Percentiles rank a stretch among this genome's conserved stretches.
Conservation (phyloP, 2,329 filamentous ascomycete species). For the Penicillium sp. region DNA sequence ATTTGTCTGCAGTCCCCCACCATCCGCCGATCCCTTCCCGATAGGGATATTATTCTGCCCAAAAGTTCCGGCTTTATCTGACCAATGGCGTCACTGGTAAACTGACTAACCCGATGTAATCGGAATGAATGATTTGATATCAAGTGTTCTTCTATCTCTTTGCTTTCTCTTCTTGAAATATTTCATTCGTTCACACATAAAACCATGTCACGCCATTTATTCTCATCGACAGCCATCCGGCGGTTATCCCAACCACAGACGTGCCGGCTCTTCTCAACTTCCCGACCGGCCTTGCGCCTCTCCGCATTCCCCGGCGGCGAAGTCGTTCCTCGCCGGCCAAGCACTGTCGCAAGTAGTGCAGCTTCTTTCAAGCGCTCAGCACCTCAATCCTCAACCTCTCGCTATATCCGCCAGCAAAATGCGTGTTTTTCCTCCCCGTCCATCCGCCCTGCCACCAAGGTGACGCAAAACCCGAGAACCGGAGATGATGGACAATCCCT, state of each 20-base stretch:
- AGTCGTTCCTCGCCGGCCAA: constrained; percentile 21
- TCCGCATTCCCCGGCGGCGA: constrained; percentile 33
- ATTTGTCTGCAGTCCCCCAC: constrained; percentile 14
- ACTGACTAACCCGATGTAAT: constrained; percentile 33
- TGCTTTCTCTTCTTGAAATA: background rate
- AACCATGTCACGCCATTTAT: constrained; percentile 33
- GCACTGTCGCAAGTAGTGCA: constrained; percentile 1
- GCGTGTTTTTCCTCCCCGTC: constrained; percentile 39
- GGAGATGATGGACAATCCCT: constrained; percentile 86
- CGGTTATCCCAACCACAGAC: constrained; percentile 24
- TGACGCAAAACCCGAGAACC: constrained; percentile 65
- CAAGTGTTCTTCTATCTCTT: constrained; percentile 19
- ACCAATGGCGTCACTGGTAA: constrained; percentile 33
- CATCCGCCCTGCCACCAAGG: constrained; percentile 42
- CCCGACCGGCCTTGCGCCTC: constrained; percentile 26
- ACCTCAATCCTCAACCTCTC: background rate
- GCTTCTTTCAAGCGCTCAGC: background rate
- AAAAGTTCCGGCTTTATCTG: constrained; percentile 18
- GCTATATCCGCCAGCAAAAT: constrained; percentile 21
- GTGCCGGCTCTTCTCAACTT: constrained; percentile 25
- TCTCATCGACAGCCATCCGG: constrained; percentile 26
- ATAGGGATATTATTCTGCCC: constrained; percentile 29
- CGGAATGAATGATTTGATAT: constrained; percentile 23
- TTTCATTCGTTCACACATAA: constrained; percentile 3
- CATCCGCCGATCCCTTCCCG: constrained; percentile 13